These are phyloP conservation scores for Backusella circina DNA, from an alignment of 192 early-diverging fungal genomes.

Conservation along the genomic window DNA sequence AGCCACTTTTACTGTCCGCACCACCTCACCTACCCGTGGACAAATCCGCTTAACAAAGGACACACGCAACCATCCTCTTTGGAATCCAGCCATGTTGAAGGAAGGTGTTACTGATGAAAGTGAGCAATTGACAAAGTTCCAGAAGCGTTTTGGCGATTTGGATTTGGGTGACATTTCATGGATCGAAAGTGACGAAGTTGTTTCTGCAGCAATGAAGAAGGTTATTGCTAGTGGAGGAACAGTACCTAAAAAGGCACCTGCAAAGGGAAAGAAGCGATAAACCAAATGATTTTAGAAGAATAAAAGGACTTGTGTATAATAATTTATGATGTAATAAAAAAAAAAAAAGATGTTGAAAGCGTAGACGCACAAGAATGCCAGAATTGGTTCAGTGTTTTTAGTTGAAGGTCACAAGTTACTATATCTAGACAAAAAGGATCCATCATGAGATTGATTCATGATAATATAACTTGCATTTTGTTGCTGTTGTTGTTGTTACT, in stretches of 20 bases:
- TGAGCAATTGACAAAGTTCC: slow-evolving; percentile 81
- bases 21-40: slow-evolving; percentile 77
- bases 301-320: slow-evolving; percentile 1
- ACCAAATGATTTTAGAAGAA: not conserved
- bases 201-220: slow-evolving; percentile 34
- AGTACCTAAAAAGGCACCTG: slow-evolving; percentile 8
- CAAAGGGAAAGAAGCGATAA: slow-evolving; percentile 32
- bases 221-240: slow-evolving; percentile 21
- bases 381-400: not conserved
- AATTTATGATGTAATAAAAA: not conserved
- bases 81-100: slow-evolving; percentile 72
- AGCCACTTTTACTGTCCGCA: slow-evolving; percentile 74
- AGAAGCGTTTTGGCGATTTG: slow-evolving; percentile 70
- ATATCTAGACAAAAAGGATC: not conserved
- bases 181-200: slow-evolving; percentile 30
- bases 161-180: slow-evolving; percentile 45
- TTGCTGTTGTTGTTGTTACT: not conserved
- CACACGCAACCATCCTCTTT: slow-evolving; percentile 88
- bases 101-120: slow-evolving; percentile 68
- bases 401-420: not conserved
- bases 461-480: not conserved
- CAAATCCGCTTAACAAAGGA: slow-evolving; percentile 87
- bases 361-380: not conserved
- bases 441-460: not conserved
- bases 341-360: not conserved